Evolutionary conservation across 78 protist genomes (phyloP).

Genomic region (Diacronema lutheri): DNA sequence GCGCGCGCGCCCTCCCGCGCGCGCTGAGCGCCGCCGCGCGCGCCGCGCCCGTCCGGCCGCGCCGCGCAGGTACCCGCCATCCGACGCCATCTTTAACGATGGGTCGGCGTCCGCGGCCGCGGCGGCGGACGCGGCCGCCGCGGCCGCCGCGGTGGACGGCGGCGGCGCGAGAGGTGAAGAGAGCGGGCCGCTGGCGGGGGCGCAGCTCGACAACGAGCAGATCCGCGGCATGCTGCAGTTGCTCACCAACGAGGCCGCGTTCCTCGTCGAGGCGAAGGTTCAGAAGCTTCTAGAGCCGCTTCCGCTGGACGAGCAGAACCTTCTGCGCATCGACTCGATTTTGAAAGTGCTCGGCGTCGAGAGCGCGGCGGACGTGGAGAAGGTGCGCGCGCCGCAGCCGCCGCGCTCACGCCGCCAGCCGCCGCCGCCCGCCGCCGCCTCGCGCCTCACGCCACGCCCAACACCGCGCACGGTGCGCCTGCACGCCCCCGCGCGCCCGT

Average conservation of each 20-base stretch:
- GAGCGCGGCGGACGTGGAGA: conserved; percentile 27
- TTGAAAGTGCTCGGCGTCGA: conserved; percentile 56
- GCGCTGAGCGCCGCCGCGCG: too few relatives aligned
- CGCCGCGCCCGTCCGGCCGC: too few relatives aligned
- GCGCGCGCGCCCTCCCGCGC: too few relatives aligned
- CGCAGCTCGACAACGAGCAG: background rate
- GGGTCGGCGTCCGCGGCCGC: background rate
- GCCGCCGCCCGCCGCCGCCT: too few relatives aligned
- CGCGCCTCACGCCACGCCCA: too few relatives aligned
- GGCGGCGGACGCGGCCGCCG: background rate
- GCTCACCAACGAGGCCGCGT: conserved; percentile 47
- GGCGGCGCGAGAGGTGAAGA: background rate
- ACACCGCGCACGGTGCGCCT: too few relatives aligned
- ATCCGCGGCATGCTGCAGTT: conserved; percentile 29
- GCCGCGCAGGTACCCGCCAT: background rate
- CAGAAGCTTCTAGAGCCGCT: background rate
- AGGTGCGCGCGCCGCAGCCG: too few relatives aligned
- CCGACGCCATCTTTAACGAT: background rate
- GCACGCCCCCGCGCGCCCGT: too few relatives aligned
- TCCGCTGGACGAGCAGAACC: conserved; percentile 19
- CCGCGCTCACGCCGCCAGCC: too few relatives aligned
- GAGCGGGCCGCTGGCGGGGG: background rate
- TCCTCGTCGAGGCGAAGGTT: conserved; percentile 46
- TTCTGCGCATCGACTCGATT: conserved; percentile 41
- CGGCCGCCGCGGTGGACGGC: background rate